Conservation (phyloP, 306 rosid genomes). For the Lablab purpureus region DNA sequence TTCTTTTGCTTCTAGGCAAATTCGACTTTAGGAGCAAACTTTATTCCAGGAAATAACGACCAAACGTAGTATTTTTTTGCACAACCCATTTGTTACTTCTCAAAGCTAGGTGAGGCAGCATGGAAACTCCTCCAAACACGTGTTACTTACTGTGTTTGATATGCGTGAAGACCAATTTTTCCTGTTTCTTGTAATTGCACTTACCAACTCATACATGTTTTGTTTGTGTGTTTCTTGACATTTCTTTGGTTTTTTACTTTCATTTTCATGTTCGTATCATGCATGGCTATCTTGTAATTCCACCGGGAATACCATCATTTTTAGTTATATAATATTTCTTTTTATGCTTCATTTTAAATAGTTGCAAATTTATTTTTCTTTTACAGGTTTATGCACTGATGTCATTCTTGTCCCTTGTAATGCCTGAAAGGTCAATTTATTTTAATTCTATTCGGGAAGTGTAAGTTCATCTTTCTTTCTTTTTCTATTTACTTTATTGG, state of each 20-base stretch:
- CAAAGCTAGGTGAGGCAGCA: neutral
- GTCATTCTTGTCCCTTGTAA: slow-evolving; percentile 93
- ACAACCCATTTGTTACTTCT: neutral
- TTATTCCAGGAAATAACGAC: neutral
- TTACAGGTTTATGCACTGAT: slow-evolving; percentile 88
- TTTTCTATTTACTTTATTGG: slow-evolving; percentile 20
- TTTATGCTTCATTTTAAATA: slow-evolving; percentile 21
- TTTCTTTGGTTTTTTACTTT: slow-evolving; percentile 12
- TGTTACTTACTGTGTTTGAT: slow-evolving; percentile 7
- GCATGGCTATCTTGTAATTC: neutral
- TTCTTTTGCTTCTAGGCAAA: neutral
- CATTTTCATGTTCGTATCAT: slow-evolving; percentile 3
- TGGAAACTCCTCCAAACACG: neutral
- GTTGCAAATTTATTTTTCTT: slow-evolving; percentile 13
- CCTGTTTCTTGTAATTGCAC: slow-evolving; percentile 31
- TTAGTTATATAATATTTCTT: slow-evolving; percentile 18
- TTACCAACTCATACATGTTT: neutral
- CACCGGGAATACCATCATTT: slow-evolving; percentile 33
- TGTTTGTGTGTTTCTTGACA: neutral
- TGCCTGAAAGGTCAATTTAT: slow-evolving; percentile 78
- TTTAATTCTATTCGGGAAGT: slow-evolving; percentile 93
- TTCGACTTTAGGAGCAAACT: neutral
- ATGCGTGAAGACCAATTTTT: neutral
- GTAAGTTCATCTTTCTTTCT: slow-evolving; percentile 63
- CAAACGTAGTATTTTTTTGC: neutral